phyloP scores from a whole-genome alignment of 1,284 basidiomycete species.

The Phellinidium pouzarii region DNA sequence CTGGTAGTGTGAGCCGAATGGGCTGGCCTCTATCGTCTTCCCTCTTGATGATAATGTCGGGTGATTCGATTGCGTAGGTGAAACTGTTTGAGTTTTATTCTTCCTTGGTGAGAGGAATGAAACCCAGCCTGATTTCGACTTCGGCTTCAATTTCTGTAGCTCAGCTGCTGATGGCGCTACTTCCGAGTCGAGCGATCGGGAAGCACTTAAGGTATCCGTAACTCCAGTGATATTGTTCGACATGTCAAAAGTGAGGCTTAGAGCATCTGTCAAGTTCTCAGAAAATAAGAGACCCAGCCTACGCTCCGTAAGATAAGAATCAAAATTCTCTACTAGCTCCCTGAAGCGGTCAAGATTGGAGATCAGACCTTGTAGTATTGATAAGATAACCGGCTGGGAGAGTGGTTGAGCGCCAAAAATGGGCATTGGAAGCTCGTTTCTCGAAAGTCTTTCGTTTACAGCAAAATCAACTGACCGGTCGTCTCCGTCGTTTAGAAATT shows the following conservation, averaged over 20 bases:
- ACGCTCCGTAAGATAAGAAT: constrained; percentile 78
- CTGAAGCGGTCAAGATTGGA: constrained; percentile 77
- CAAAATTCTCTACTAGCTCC: constrained; percentile 70
- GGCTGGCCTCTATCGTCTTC: constrained; percentile 58
- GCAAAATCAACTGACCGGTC: constrained; percentile 73
- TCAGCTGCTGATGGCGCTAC: constrained; percentile 25
- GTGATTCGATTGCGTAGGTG: constrained; percentile 31
- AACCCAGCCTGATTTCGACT: constrained; percentile 52
- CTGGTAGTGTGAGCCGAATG: constrained; percentile 82
- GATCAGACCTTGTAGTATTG: constrained; percentile 72
- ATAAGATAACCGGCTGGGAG: constrained; percentile 71
- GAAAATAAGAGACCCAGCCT: constrained; percentile 87
- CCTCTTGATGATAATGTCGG: constrained; percentile 35
- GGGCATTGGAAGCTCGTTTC: constrained; percentile 50
- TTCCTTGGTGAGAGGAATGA: constrained; percentile 76
- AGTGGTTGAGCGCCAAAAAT: constrained; percentile 62
- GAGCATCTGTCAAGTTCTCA: constrained; percentile 88
- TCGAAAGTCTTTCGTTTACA: constrained; percentile 58
- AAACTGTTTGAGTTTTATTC: constrained; percentile 22
- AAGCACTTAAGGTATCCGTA: constrained; percentile 20
- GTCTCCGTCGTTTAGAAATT: constrained; percentile 47
- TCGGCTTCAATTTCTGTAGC: constrained; percentile 46
- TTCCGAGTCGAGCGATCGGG: constrained; percentile 19
- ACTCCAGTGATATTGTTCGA: constrained; percentile 34
- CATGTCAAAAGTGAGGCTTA: constrained; percentile 66